Evolutionary conservation across 2,329 filamentous ascomycete species (phyloP).

Genomic region (Aspergillus carbonarius): DNA sequence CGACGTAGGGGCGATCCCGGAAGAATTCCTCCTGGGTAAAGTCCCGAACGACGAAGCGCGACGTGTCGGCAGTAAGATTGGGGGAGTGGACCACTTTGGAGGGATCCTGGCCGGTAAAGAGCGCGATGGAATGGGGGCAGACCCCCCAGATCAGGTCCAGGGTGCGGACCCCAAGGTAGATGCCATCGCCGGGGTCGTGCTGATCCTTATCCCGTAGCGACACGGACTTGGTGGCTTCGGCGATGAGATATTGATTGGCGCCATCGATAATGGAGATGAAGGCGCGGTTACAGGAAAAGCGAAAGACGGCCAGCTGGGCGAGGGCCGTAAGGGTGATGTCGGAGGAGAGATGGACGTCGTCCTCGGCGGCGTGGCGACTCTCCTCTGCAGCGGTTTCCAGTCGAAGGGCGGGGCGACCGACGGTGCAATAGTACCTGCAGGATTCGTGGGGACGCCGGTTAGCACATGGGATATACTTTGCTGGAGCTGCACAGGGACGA

Average conservation of each 20-base stretch:
- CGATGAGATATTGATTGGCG: conserved; percentile 50
- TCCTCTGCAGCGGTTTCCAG: neutral
- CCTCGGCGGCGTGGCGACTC: neutral
- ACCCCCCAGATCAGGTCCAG: conserved; percentile 22
- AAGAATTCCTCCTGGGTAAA: conserved; percentile 36
- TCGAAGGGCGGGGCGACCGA: conserved; percentile 8
- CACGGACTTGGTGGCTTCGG: conserved; percentile 50
- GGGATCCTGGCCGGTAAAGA: conserved; percentile 24
- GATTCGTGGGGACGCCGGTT: neutral
- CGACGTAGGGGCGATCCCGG: conserved; percentile 33
- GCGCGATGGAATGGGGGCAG: conserved; percentile 20
- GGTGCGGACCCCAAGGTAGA: conserved; percentile 32
- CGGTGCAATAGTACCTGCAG: conserved; percentile 16
- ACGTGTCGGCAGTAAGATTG: conserved; percentile 28
- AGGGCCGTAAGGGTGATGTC: conserved; percentile 49
- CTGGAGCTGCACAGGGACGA: no score
- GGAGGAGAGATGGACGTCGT: conserved; percentile 13
- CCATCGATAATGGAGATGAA: conserved; percentile 55
- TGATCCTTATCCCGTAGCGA: conserved; percentile 34
- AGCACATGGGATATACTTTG: neutral
- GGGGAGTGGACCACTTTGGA: conserved; percentile 18
- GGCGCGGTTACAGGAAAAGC: conserved; percentile 45
- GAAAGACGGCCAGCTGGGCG: conserved; percentile 50
- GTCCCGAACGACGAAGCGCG: conserved; percentile 37
- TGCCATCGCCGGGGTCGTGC: conserved; percentile 30